Evolutionary conservation across 768 basidiomycete species (phyloP), one percentile per base, ranked within the genome.

Genomic region (Leucocoprinus leucothites): DNA sequence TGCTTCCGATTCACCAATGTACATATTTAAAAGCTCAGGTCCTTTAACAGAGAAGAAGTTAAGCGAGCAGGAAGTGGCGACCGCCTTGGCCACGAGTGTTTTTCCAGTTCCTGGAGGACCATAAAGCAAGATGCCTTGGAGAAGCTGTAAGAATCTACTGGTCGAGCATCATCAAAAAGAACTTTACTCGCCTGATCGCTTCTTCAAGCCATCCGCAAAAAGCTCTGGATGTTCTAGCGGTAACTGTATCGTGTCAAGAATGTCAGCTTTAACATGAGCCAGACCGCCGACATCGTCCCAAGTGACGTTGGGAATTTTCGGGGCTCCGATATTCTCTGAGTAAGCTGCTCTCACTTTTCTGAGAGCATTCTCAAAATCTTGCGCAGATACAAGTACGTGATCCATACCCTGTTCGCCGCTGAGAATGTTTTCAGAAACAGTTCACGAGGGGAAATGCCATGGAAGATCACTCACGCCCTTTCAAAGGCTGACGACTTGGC

Each of bases 281-380:
- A 99, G 73, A 3, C 97, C 97, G 24, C 97, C 97, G 11, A 99
- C 89, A 67, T 99, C 97, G 67, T 98, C 94, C 97, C 97, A 99
- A 0, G 88, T 81, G 0, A 99, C 94, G 59, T 80, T 88, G 1
- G 97, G 97, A 34, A 99, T 99, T 61, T 89, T 94, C 0, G 97
- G 97, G 22, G 94, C 93, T n/a, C 95, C 96, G 57, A 98, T 96
- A 64, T 82, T 92, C 65, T 94, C 91, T 7, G 91, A 89, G 68
- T 95, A 95, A 0, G 88, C 81, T 9, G 81, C 72, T 51, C 94
- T 77, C 11, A 89, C 88, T 57, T 85, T 81, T 11, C 77, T 75
- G 18, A 98, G 75, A 0, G 92, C 93, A 14, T 61, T 54, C 3
- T 87, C 80, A 62, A 98, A 87, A 64, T 98, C 93, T 40, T 74